Evolutionary conservation across 225 moss, liverwort and hornwort genomes (phyloP).

Genomic region (Thuidium tamariscinum): DNA sequence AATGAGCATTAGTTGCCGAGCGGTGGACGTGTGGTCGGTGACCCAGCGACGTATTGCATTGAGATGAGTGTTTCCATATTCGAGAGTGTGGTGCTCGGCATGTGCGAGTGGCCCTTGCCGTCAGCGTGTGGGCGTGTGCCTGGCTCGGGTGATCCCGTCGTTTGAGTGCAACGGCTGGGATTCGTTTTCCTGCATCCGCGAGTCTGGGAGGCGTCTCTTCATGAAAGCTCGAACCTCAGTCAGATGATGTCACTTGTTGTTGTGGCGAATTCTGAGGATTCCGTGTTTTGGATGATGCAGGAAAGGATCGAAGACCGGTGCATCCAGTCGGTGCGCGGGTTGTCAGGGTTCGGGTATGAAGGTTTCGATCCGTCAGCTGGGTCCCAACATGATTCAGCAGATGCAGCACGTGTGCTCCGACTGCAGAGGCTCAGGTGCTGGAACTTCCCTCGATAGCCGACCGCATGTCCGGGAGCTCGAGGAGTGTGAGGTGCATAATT

Average conservation of each 20-base stretch:
- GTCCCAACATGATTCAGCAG: conserved; percentile 90
- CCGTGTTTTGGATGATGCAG: not conserved
- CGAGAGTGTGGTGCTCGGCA: not conserved
- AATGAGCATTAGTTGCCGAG: not conserved
- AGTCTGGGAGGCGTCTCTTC: not conserved
- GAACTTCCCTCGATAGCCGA: not conserved
- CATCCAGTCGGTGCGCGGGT: conserved; percentile 67
- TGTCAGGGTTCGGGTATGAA: conserved; percentile 94
- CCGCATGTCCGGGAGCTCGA: not conserved
- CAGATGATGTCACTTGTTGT: not conserved
- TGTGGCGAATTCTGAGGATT: not conserved
- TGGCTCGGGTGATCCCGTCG: not conserved
- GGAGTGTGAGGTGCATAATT: not conserved
- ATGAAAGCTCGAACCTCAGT: too few species aligned
- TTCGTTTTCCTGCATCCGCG: not conserved
- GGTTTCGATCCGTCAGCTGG: conserved; percentile 75
- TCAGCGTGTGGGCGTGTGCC: not conserved
- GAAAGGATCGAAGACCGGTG: conserved; percentile 85
- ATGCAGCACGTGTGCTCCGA: conserved; percentile 93
- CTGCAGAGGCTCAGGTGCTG: conserved; percentile 61
- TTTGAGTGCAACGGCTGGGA: not conserved
- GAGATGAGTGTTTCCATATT: not conserved
- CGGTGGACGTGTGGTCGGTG: not conserved
- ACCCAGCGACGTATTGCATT: not conserved
- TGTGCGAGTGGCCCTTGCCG: too few species aligned